Evolutionary conservation across 495 filamentous ascomycete species (phyloP).

Genomic region (Daldinia concentrica): DNA sequence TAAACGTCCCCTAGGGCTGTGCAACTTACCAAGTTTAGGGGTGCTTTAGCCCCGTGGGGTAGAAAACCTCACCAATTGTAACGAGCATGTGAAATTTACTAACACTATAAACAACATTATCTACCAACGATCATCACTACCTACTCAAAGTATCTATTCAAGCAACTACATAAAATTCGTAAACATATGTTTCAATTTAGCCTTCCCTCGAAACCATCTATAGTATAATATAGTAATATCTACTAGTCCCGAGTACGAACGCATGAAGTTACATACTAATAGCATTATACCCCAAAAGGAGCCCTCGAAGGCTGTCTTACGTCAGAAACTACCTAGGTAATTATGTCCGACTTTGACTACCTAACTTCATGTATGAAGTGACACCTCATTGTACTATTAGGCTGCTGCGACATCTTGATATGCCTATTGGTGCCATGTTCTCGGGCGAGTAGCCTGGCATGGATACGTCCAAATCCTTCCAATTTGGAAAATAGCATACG

Average conservation of each 20-base stretch:
- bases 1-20: background rate
- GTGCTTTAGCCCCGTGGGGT: background rate
- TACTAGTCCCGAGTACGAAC: background rate
- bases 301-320: background rate
- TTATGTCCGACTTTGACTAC: background rate
- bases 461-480: background rate
- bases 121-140: too few species aligned
- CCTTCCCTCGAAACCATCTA: too few species aligned
- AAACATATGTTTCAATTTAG: background rate
- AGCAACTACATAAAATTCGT: background rate
- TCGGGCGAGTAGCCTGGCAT: background rate
- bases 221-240: background rate
- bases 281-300: background rate
- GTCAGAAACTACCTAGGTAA: slow-evolving; percentile 1
- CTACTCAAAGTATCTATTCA: background rate
- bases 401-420: background rate
- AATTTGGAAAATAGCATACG: background rate
- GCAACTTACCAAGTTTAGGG: background rate
- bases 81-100: too few species aligned
- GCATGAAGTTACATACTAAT: background rate
- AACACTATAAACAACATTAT: too few species aligned
- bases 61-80: background rate
- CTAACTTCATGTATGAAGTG: too few species aligned
- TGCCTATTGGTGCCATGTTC: background rate
- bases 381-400: too few species aligned